phyloP scores from a whole-genome alignment of 371 early-diverging fungal species.

The Rhizopus stolonifer region DNA sequence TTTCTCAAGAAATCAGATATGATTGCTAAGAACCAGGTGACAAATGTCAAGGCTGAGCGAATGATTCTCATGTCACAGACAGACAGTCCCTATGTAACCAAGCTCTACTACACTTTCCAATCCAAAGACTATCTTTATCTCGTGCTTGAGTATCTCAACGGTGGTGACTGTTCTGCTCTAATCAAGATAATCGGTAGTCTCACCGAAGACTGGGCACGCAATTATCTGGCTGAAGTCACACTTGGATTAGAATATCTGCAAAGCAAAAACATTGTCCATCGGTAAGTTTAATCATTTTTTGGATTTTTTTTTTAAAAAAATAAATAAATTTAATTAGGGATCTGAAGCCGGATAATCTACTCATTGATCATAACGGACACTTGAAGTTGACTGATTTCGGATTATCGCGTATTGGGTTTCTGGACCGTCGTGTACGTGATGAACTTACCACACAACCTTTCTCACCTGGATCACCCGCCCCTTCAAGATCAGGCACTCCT shows the following conservation, averaged over 20 bases:
- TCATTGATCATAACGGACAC: constrained; percentile 90
- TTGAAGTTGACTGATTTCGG: constrained; percentile 96
- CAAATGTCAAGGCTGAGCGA: constrained; percentile 86
- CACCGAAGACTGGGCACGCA: constrained; percentile 89
- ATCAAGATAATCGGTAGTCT: constrained; percentile 84
- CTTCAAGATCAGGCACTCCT: constrained; percentile 45
- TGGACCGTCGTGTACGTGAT: constrained; percentile 75
- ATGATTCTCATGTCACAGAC: constrained; percentile 84
- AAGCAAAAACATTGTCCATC: constrained; percentile 75
- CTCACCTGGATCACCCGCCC: constrained; percentile 40
- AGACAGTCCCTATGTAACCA: constrained; percentile 92
- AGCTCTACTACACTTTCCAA: constrained; percentile 92
- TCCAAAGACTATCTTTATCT: constrained; percentile 88
- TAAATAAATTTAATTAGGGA: constrained; percentile 57
- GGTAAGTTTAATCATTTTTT: too few relatives aligned
- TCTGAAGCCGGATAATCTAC: constrained; percentile 88
- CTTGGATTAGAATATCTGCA: constrained; percentile 94
- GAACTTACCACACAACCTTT: constrained; percentile 32
- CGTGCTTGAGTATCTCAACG: constrained; percentile 96
- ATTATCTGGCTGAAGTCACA: constrained; percentile 93
- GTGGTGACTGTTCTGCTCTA: constrained; percentile 94
- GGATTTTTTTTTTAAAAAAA: too few relatives aligned
- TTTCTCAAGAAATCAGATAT: constrained; percentile 88
- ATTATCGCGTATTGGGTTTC: constrained; percentile 82
- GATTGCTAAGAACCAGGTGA: constrained; percentile 91